Conservation (phyloP, 495 filamentous ascomycete species). For the Annulohypoxylon maeteangense region DNA sequence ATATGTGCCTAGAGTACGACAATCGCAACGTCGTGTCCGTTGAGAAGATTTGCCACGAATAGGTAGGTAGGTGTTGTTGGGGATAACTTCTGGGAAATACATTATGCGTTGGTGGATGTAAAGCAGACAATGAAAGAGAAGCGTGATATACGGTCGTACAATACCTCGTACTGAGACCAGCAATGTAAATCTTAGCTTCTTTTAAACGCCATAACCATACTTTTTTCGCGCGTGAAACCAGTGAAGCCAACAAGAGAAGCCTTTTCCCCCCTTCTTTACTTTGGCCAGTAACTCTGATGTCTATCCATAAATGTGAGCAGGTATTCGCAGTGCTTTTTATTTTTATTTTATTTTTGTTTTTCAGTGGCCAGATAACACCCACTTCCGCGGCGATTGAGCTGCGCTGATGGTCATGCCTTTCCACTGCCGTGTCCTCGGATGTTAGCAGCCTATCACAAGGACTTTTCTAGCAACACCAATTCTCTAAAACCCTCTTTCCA, state of each 20-base stretch:
- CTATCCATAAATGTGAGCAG: slow-evolving; percentile 9
- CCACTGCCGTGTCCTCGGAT: slow-evolving; percentile 10
- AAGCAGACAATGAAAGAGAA: slow-evolving; percentile 3
- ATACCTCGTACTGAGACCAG: slow-evolving; percentile 15
- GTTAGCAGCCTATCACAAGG: slow-evolving; percentile 26
- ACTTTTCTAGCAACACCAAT: slow-evolving; percentile 72
- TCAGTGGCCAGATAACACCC: background rate
- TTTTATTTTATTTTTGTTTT: background rate
- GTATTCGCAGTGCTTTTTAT: background rate
- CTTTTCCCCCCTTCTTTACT: background rate
- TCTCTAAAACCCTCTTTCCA: slow-evolving; percentile 80
- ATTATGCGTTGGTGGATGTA: background rate
- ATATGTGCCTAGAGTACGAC: slow-evolving; percentile 1
- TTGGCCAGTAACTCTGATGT: background rate
- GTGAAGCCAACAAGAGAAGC: background rate
- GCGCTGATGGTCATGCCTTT: background rate
- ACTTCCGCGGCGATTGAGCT: background rate
- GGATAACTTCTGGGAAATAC: background rate
- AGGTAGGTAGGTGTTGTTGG: background rate
- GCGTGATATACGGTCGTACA: slow-evolving; percentile 19
- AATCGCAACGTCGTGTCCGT: slow-evolving; percentile 21
- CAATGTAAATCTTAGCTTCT: slow-evolving; percentile 16
- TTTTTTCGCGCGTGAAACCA: slow-evolving; percentile 5
- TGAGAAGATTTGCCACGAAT: background rate
- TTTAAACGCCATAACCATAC: slow-evolving; percentile 16